phyloP scores from a whole-genome alignment of 306 rosid genomes.

The Macrotyloma uniflorum region DNA sequence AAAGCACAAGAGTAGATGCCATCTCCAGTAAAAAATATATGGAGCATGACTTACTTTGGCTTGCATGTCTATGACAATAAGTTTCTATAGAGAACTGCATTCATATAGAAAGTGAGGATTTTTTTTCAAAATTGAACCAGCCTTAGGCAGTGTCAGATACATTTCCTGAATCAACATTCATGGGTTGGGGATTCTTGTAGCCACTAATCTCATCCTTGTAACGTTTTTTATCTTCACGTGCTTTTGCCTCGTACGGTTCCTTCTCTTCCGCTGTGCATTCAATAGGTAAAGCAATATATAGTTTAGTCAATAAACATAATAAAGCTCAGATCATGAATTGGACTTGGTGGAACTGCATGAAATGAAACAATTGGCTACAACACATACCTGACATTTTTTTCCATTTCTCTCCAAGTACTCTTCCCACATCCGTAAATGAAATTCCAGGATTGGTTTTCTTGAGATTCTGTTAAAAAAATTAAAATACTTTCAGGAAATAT shows the following conservation, averaged over 20 bases:
- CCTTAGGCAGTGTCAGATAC: slow-evolving; percentile 68
- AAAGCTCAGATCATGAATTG: slow-evolving; percentile 17
- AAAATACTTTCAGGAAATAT: neutral
- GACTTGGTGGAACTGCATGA: neutral
- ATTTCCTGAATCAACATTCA: slow-evolving; percentile 84
- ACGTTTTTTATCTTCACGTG: slow-evolving; percentile 83
- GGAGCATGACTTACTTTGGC: neutral
- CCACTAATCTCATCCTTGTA: slow-evolving; percentile 91
- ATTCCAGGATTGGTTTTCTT: slow-evolving; percentile 88
- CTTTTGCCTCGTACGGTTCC: slow-evolving; percentile 75
- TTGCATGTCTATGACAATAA: neutral
- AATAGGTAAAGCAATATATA: slow-evolving; percentile 18
- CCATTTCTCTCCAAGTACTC: slow-evolving; percentile 95
- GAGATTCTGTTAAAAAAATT: slow-evolving; percentile 59
- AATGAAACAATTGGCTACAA: slow-evolving; percentile 25
- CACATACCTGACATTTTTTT: slow-evolving; percentile 82
- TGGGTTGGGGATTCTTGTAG: slow-evolving; percentile 85
- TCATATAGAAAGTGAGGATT: neutral
- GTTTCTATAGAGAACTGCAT: neutral
- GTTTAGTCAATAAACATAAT: neutral
- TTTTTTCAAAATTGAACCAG: slow-evolving; percentile 16
- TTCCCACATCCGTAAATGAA: slow-evolving; percentile 74
- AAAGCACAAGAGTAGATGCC: neutral
- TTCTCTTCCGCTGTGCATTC: slow-evolving; percentile 49
- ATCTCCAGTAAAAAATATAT: neutral